Evolutionary conservation across 1,284 basidiomycete genomes (phyloP), one percentile per base, ranked within the genome.

Genomic region (Sparassis latifolia): DNA sequence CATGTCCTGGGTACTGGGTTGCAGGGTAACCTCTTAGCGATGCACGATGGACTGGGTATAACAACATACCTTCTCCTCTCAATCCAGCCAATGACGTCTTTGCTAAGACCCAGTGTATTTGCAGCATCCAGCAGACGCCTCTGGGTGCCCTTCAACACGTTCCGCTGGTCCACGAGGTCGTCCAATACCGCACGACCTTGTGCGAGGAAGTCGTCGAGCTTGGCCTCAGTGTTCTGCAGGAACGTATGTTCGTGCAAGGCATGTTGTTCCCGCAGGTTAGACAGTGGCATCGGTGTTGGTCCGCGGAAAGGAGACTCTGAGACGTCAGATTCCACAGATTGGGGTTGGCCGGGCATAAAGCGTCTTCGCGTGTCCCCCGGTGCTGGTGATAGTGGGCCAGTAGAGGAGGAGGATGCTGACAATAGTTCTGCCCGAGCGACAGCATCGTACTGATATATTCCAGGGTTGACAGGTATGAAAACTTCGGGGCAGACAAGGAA

Each of bases 51-150:
- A 3, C n/a, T 9, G 12, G 20, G 44, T 30, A 7, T 12, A 3
- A 66, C 73, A 47, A 66, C 73, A 47, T 48, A 92, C 86, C 91
- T 95, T 66, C 94, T 76, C 58, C 85, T 79, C 65, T 97, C 95
- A 58, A 97, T 93, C 90, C 93, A 97, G 2, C 89, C 84, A 66
- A 97, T 97, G 29, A 95, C 93, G 65, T 95, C 82, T 55, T 92
- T 77, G 65, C 92, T 92, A 61, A 97, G 70, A 0, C 95, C 95
- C 45, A 97, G 69, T 12, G 92, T 95, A 69, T 97, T 97, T 41
- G 94, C 94, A 40, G 92, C 87, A 64, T 91, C 85, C 51, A 96
- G 68, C 45, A 97, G 67, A 52, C 89, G 77, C 57, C 82, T 78
- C 63, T 91, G 87, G 0, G 94, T 96, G 5, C 93, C 92, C 69